Percentiles rank a stretch among this genome's conserved stretches.
These are phyloP conservation scores for Arxiozyma telluris DNA, from an alignment of 1,139 yeast genomes.

Conservation along the genomic window DNA sequence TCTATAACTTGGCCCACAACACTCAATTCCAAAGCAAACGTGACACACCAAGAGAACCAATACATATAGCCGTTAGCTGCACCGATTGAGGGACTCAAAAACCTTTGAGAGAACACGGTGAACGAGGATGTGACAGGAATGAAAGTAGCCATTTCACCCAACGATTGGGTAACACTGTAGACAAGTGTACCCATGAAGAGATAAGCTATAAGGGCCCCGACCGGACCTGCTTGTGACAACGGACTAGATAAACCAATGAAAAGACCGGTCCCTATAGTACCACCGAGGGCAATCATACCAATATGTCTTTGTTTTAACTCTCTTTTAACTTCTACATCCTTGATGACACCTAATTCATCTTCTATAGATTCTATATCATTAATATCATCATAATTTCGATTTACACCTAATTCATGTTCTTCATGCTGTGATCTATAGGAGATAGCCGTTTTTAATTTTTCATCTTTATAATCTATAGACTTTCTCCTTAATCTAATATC, in stretches of 20 bases:
- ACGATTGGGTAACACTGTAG: slow-evolving; percentile 55
- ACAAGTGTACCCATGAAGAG: slow-evolving; percentile 59
- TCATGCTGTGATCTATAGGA: slow-evolving; percentile 1
- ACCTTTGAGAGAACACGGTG: slow-evolving; percentile 49
- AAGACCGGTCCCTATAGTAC: slow-evolving; percentile 61
- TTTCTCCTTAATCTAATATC: slow-evolving; percentile 1
- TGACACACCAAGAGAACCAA: slow-evolving; percentile 83
- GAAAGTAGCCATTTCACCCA: slow-evolving; percentile 71
- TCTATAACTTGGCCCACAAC: slow-evolving; percentile 72
- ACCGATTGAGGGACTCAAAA: slow-evolving; percentile 50
- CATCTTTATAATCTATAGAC: neutral
- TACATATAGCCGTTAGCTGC: slow-evolving; percentile 79
- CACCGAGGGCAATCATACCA: slow-evolving; percentile 59
- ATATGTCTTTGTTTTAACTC: slow-evolving; percentile 51
- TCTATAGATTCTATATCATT: neutral
- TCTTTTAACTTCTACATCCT: slow-evolving; percentile 37
- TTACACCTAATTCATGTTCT: neutral
- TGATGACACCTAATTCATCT: slow-evolving; percentile 20
- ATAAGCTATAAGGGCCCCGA: slow-evolving; percentile 55
- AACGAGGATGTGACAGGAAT: slow-evolving; percentile 64
- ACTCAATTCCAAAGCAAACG: slow-evolving; percentile 76
- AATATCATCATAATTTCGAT: neutral
- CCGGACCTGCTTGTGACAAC: slow-evolving; percentile 60
- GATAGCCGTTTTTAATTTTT: neutral
- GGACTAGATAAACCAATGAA: slow-evolving; percentile 52